Conservation (phyloP, 2,329 filamentous ascomycete genomes). For the Epichloe uncinata region DNA sequence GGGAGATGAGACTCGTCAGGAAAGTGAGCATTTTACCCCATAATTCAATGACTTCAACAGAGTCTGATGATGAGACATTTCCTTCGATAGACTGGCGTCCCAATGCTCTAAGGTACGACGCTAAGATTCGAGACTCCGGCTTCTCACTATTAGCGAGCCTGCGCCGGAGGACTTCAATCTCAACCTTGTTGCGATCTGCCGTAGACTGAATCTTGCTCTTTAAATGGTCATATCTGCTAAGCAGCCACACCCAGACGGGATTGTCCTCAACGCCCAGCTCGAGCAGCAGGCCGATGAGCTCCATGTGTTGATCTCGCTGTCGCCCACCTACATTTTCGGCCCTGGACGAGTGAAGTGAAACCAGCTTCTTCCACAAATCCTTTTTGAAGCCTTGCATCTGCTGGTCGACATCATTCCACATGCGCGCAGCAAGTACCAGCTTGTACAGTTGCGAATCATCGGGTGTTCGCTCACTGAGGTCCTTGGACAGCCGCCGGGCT, state of each 20-base stretch:
- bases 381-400: conserved; percentile 81
- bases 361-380: conserved; percentile 74
- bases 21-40: conserved; percentile 83
- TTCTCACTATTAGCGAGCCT: conserved; percentile 63
- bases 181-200: conserved; percentile 76
- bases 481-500: conserved; percentile 54
- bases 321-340: conserved; percentile 34
- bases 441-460: conserved; percentile 73
- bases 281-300: conserved; percentile 76
- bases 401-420: conserved; percentile 89
- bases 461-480: conserved; percentile 40
- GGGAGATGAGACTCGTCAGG: conserved; percentile 59
- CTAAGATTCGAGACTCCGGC: conserved; percentile 54
- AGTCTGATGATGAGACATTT: conserved; percentile 55
- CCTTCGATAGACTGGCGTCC: conserved; percentile 52
- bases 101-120: conserved; percentile 63
- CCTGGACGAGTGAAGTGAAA: conserved; percentile 48
- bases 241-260: conserved; percentile 90
- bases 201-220: conserved; percentile 71
- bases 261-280: conserved; percentile 92
- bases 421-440: conserved; percentile 74
- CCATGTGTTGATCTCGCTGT: conserved; percentile 74
- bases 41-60: conserved; percentile 67
- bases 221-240: conserved; percentile 78
- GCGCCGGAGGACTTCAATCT: conserved; percentile 82